Conservation (phyloP, 129 eudicot species). For the Lactuca saligna region DNA sequence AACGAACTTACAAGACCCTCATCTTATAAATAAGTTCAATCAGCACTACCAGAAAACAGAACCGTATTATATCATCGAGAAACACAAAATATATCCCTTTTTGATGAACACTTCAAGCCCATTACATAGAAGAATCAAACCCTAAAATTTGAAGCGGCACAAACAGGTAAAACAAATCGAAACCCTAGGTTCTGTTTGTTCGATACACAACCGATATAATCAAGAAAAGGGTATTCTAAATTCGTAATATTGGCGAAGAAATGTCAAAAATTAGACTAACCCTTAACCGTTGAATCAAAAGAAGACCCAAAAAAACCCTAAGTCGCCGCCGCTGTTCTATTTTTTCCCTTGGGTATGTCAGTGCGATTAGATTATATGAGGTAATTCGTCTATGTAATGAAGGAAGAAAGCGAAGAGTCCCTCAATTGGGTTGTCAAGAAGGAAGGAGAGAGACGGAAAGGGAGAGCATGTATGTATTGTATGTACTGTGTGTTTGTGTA, state of each 20-base stretch:
- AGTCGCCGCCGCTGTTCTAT: conserved; percentile 16
- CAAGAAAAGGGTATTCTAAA: conserved; percentile 9
- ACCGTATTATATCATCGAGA: conserved; percentile 27
- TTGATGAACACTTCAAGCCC: conserved; percentile 28
- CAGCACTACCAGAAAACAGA: conserved; percentile 15
- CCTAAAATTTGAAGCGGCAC: conserved; percentile 31
- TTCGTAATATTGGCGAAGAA: conserved; percentile 9
- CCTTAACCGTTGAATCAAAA: conserved; percentile 18
- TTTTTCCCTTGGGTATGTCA: conserved; percentile 11
- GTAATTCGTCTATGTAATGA: conserved; percentile 7
- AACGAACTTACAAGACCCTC: conserved; percentile 36
- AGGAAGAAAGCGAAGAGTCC: conserved; percentile 20
- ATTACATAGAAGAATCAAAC: conserved; percentile 39
- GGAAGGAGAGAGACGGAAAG: conserved; percentile 1
- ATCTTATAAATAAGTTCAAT: conserved; percentile 32
- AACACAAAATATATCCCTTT: conserved; percentile 26
- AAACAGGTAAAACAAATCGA: conserved; percentile 14
- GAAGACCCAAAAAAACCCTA: conserved; percentile 34
- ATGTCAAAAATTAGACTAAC: conserved; percentile 13
- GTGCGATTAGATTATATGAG: conserved; percentile 24
- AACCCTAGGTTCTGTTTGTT: conserved; percentile 35
- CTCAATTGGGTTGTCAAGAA: conserved; percentile 15
- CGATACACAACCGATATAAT: conserved; percentile 15
- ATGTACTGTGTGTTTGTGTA: conserved; percentile 22
- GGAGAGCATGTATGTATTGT: conserved; percentile 6